These are phyloP conservation scores for Plasmodium falciparum DNA, from an alignment of 169 alveolate species.

Conservation along the genomic window DNA sequence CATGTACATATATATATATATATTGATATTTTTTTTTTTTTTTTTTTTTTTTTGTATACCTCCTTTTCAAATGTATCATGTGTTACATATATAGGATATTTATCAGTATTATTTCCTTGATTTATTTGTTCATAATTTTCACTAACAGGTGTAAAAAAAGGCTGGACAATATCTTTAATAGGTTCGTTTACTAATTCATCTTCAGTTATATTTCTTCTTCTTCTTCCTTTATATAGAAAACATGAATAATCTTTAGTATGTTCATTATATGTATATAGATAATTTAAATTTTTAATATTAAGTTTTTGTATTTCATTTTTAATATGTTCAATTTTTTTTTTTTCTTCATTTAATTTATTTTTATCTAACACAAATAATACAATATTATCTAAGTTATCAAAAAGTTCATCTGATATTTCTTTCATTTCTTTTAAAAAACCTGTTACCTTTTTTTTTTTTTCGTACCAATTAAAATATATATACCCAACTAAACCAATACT, in stretches of 20 bases:
- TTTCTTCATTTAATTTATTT: constrained; percentile 56
- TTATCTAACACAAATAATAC: constrained; percentile 68
- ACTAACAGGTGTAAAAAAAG: constrained; percentile 60
- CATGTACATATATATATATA: neutral
- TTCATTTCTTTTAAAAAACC: constrained; percentile 60
- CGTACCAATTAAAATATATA: constrained; percentile 35
- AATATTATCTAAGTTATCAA: constrained; percentile 54
- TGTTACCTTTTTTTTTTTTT: constrained; percentile 26
- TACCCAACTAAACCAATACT: constrained; percentile 48
- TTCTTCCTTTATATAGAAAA: constrained; percentile 66
- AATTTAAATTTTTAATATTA: constrained; percentile 48
- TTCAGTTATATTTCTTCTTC: constrained; percentile 65
- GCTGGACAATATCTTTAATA: constrained; percentile 40
- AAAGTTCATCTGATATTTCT: constrained; percentile 69
- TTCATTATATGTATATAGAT: constrained; percentile 59
- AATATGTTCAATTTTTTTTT: constrained; percentile 46
- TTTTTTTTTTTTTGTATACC: constrained; percentile 14
- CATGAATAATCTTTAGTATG: constrained; percentile 64
- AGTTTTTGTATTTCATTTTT: constrained; percentile 63
- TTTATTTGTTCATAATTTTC: constrained; percentile 55
- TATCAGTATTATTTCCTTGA: constrained; percentile 39
- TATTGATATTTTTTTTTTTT: too few relatives aligned
- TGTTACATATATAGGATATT: constrained; percentile 46
- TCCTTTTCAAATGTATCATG: constrained; percentile 75
- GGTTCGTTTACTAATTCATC: constrained; percentile 32